Evolutionary conservation across 2,329 filamentous ascomycete species (phyloP).

Genomic region (Didymosphaeria variabile): DNA sequence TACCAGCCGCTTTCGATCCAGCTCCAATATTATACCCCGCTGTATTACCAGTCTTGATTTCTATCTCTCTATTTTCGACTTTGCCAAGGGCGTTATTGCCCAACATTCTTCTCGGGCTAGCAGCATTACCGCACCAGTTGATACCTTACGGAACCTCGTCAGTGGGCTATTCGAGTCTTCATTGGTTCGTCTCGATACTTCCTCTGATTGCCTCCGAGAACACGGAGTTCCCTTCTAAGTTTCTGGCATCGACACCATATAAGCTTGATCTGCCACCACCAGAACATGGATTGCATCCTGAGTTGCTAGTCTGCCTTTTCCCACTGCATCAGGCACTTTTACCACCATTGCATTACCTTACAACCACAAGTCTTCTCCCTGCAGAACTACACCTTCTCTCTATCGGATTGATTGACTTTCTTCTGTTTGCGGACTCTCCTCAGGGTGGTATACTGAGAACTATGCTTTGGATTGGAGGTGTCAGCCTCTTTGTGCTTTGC

Average conservation of each 20-base stretch:
- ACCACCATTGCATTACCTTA: constrained; percentile 77
- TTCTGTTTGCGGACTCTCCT: constrained; percentile 76
- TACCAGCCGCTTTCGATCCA: constrained; percentile 86
- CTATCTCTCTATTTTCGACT: constrained; percentile 74
- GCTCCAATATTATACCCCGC: constrained; percentile 90
- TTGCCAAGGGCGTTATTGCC: constrained; percentile 72
- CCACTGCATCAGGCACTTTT: constrained; percentile 84
- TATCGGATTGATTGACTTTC: constrained; percentile 79
- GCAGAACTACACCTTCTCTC: constrained; percentile 91
- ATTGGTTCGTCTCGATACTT: constrained; percentile 80
- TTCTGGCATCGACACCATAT: constrained; percentile 46
- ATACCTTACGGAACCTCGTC: constrained; percentile 70
- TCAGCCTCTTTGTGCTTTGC: constrained; percentile 77
- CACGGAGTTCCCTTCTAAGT: constrained; percentile 47
- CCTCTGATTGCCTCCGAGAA: constrained; percentile 68
- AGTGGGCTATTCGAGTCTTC: constrained; percentile 70
- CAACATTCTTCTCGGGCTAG: constrained; percentile 83
- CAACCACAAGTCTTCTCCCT: constrained; percentile 85
- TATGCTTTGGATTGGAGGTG: constrained; percentile 67
- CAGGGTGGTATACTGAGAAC: constrained; percentile 56
- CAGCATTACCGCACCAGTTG: constrained; percentile 76
- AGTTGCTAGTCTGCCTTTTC: constrained; percentile 74
- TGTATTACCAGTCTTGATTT: constrained; percentile 77
- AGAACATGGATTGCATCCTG: constrained; percentile 57
- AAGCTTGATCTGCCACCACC: constrained; percentile 44